Evolutionary conservation across 2,329 filamentous ascomycete species (phyloP), one percentile per base, ranked within the genome.

Genomic region (Neofusicoccum kwambonambiense): DNA sequence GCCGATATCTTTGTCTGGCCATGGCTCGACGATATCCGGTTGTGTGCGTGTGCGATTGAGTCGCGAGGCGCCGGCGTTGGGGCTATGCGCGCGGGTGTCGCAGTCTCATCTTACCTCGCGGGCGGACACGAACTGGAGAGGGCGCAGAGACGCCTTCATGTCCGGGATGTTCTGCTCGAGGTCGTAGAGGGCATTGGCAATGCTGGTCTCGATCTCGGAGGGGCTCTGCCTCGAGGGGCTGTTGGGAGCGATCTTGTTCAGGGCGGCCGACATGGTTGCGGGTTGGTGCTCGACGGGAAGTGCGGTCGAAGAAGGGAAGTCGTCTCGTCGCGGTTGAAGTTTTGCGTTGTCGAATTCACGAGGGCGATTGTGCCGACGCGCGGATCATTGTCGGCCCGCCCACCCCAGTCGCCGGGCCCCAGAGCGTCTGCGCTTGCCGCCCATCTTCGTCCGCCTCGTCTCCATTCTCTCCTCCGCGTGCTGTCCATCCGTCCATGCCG

Each of bases 141-240:
- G 95, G 80, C 95, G 90, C 80, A 99, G 90, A 76, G 93, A 90
- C 79, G 88, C 88, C 91, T 94, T 96, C 85, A 99, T 91, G 85
- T 99, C 95, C 82, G 93, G 87, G 80, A 95, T 97, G 90, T 97
- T 97, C 86, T 89, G 93, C 92, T 99, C 95, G 84, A 99, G 92
- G 80, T 99, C 95, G 87, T 90, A 96, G 73, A 99, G 92, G 85
- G 95, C 95, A 84, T 90, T 91, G 81, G 95, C 95, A 82, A 99
- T 96, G 87, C 86, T 92, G 83, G 87, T 89, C 92, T 99, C 95
- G 76, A 98, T 90, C 90, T 99, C 95, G 74, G 92, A 96, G 75
- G 95, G 95, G 85, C 90, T 96, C 82, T 91, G 88, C 87, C 92
- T 89, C 84, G 94, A 97, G 75, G 94, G 90, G 90, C 92, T 64